Evolutionary conservation across 164 flowering plant species (phyloP).

Genomic region (Warburgia ugandensis): DNA sequence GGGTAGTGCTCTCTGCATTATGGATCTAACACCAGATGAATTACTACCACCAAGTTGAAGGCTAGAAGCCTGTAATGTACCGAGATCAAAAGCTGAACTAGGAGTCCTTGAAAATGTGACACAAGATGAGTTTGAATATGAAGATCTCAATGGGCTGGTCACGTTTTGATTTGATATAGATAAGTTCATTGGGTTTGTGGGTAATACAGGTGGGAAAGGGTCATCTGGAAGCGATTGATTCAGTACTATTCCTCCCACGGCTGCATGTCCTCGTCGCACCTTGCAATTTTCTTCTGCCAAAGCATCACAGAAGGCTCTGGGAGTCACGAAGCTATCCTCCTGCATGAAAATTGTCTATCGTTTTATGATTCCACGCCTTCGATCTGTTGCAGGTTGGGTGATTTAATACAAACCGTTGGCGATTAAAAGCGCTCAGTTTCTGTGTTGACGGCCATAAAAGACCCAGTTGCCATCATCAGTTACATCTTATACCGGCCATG

Average conservation of each 20-base stretch:
- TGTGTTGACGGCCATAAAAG: too few species aligned
- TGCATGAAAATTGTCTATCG: slow-evolving; percentile 28
- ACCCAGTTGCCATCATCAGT: too few species aligned
- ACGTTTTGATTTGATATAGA: slow-evolving; percentile 14
- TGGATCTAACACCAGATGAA: background rate
- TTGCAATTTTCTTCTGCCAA: slow-evolving; percentile 80
- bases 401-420: background rate
- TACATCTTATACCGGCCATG: too few species aligned
- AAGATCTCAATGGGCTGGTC: slow-evolving; percentile 11
- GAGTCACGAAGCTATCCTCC: slow-evolving; percentile 97
- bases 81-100: slow-evolving; percentile 6
- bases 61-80: background rate
- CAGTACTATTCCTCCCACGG: slow-evolving; percentile 21
- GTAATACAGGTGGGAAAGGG: slow-evolving; percentile 21
- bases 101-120: slow-evolving; percentile 13
- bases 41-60: background rate
- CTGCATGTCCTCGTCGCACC: slow-evolving; percentile 38
- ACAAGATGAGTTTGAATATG: slow-evolving; percentile 13
- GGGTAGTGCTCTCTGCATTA: slow-evolving; percentile 8
- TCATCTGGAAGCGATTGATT: slow-evolving; percentile 25
- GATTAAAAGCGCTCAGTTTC: too few species aligned
- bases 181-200: slow-evolving; percentile 12
- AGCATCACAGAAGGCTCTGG: slow-evolving; percentile 97
- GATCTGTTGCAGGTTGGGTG: background rate
- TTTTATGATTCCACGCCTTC: too few species aligned